Conservation (phyloP, 176 grass and related monocot genomes). For the Neostapfia colusana region DNA sequence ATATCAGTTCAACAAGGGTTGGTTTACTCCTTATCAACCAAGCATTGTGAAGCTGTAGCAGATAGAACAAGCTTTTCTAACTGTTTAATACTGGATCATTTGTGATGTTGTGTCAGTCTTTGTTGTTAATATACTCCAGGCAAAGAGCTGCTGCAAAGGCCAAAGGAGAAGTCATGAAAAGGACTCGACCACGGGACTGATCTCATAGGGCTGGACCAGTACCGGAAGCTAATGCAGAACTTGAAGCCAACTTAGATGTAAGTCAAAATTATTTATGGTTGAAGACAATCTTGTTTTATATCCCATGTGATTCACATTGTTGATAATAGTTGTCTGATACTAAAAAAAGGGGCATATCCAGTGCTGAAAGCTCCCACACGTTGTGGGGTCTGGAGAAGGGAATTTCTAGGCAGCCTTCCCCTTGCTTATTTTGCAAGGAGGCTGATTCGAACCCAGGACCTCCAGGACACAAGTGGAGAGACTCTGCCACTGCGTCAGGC, state of each 20-base stretch:
- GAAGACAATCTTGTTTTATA: slow-evolving; percentile 13
- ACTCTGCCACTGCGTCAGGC: too few species aligned
- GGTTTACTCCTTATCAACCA: not conserved
- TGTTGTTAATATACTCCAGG: slow-evolving; percentile 23
- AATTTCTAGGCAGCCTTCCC: too few species aligned
- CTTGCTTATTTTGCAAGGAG: too few species aligned
- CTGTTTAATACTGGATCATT: slow-evolving; percentile 13
- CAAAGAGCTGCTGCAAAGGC: slow-evolving; percentile 45
- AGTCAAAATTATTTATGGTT: slow-evolving; percentile 25
- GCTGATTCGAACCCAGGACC: too few species aligned
- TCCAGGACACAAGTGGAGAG: too few species aligned
- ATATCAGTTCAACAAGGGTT: too few species aligned
- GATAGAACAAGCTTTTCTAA: slow-evolving; percentile 11
- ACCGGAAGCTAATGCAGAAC: slow-evolving; percentile 53
- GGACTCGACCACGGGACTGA: slow-evolving; percentile 37
- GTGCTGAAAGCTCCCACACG: too few species aligned
- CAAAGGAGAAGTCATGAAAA: slow-evolving; percentile 42
- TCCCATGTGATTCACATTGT: not conserved
- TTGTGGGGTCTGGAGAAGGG: too few species aligned
- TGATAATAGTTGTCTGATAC: not conserved
- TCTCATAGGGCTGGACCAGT: slow-evolving; percentile 44
- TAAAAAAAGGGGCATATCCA: too few species aligned
- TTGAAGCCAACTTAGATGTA: slow-evolving; percentile 55
- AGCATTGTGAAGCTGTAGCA: not conserved
- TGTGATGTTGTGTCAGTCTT: not conserved